Evolutionary conservation across 352 stramenopile species (phyloP).

Genomic region (Globisporangium canariense): DNA sequence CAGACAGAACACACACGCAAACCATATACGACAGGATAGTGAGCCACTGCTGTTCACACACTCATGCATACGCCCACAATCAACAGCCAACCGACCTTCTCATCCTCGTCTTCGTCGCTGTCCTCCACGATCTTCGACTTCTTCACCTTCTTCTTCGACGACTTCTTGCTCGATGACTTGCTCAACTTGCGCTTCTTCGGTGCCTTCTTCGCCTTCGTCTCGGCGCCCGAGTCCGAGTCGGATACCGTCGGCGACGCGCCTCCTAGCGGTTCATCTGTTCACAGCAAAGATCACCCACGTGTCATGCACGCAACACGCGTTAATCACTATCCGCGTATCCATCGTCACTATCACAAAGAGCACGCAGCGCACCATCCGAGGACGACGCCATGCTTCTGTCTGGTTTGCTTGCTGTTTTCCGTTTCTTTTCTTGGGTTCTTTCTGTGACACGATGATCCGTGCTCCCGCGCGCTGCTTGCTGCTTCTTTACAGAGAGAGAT

Average conservation of each 20-base stretch:
- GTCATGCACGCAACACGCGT: neutral
- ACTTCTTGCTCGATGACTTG: constrained; percentile 28
- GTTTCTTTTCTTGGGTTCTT: constrained; percentile 8
- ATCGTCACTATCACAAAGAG: neutral
- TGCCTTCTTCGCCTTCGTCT: constrained; percentile 35
- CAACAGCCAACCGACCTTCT: constrained; percentile 35
- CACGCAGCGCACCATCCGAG: constrained; percentile 15
- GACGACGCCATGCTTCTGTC: constrained; percentile 18
- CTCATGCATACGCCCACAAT: neutral
- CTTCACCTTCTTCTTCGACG: constrained; percentile 53
- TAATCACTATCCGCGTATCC: constrained; percentile 1
- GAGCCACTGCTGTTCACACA: neutral
- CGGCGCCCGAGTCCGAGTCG: constrained; percentile 75
- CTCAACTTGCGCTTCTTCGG: constrained; percentile 76
- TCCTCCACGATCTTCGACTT: constrained; percentile 61
- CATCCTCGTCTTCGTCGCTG: constrained; percentile 59
- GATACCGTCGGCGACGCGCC: constrained; percentile 77
- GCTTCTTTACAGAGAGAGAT: neutral
- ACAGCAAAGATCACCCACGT: neutral
- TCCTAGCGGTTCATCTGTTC: constrained; percentile 62
- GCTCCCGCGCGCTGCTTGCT: neutral
- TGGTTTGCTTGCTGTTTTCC: neutral
- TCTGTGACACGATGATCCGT: neutral
- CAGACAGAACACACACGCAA: constrained; percentile 6
- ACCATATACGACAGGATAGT: constrained; percentile 4